Conservation (phyloP, 768 basidiomycete genomes). For the Lactarius deliciosus region DNA sequence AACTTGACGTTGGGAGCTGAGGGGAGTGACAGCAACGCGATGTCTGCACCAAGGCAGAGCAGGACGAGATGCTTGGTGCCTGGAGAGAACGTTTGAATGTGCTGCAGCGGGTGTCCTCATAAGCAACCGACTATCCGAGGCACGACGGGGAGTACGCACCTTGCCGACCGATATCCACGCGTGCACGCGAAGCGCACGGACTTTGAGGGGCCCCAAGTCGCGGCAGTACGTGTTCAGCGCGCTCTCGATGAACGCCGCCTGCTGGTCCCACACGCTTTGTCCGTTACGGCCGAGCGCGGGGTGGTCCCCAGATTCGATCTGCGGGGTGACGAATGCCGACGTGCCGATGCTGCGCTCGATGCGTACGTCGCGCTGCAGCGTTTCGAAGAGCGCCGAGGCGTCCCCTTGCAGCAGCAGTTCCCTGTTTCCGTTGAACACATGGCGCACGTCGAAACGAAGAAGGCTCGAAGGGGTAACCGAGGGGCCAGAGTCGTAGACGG, state of each 20-base stretch:
- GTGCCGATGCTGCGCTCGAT: conserved; percentile 22
- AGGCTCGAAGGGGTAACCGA: not conserved
- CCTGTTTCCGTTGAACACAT: conserved; percentile 27
- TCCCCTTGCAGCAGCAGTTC: conserved; percentile 9
- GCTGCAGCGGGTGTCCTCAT: not conserved
- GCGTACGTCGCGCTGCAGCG: conserved; percentile 25
- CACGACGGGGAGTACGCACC: conserved; percentile 9
- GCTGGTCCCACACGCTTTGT: conserved; percentile 9
- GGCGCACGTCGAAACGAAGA: conserved; percentile 10
- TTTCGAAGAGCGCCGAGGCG: conserved; percentile 23
- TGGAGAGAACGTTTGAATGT: conserved; percentile 18
- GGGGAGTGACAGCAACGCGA: conserved; percentile 8
- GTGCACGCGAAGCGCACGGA: conserved; percentile 13
- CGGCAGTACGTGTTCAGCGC: conserved; percentile 12
- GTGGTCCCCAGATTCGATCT: conserved; percentile 6
- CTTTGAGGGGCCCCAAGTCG: conserved; percentile 9
- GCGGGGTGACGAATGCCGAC: conserved; percentile 6
- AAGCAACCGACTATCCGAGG: not conserved
- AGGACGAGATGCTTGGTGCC: conserved; percentile 8
- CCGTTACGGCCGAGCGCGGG: conserved; percentile 11
- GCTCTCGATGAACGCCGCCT: conserved; percentile 13
- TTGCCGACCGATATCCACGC: conserved; percentile 28
- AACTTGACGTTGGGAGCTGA: not conserved
- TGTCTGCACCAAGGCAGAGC: conserved; percentile 28
- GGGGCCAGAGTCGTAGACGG: not conserved